Evolutionary conservation across 2,329 filamentous ascomycete genomes (phyloP), one percentile per base, ranked within the genome.

Genomic region (Aspergillus udagawae): DNA sequence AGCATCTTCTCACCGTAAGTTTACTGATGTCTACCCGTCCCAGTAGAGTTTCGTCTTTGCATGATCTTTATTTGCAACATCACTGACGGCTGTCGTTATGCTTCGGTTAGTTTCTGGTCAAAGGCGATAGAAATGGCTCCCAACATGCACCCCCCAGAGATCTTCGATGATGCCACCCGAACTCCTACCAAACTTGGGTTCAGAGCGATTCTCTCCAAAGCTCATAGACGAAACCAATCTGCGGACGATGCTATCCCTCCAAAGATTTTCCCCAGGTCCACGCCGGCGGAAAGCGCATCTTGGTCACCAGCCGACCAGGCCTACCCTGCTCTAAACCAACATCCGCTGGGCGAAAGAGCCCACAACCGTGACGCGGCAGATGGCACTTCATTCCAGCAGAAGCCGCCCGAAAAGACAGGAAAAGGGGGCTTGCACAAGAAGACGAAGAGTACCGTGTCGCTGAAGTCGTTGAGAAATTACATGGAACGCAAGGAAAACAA

Each of bases 171-270:
- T 62, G 67, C 71, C 51, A 68, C 65, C 58, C 69, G 68, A 55
- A 59, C 64, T 20, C 67, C 69, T 10, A 65, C 69, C 44, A 75
- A 71, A 56, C 73, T 78, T 41, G 75, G 80, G 47, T 73, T 86
- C 59, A 81, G 79, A 66, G 80, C 82, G 21, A 78, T 85, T 55
- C 79, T 85, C 63, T 74, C 80, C 52, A 82, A 79, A 67, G 69
- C 70, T 56, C 77, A 82, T 65, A 79, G 77, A 63, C 77, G 79
- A 52, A 77, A 78, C 58, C 76, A 77, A 48, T 80, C 70, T 5
- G 69, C 69, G 6, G 70, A 73, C 52, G 70, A 72, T 57, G 67
- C 64, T 21, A 47, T 65, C 49, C 45, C 61, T 29, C 55, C 62
- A 10, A 64, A 61, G 28, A 38, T 49, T 25, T 49, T 56, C 25